Evolutionary conservation across 2,329 filamentous ascomycete species (phyloP).

Genomic region (Colletotrichum brevisporum): DNA sequence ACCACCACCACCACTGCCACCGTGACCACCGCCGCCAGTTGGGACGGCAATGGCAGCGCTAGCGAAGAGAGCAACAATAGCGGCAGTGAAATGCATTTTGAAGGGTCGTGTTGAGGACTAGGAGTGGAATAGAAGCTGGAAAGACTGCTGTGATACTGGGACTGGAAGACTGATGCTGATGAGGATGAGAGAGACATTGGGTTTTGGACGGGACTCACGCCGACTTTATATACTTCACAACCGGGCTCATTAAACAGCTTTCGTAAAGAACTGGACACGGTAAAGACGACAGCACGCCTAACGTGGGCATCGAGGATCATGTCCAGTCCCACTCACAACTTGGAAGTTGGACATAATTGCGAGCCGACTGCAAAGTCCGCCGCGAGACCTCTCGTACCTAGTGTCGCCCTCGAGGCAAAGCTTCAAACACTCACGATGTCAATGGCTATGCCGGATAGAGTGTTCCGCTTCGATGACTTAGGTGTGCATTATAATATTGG

Average conservation of each 20-base stretch:
- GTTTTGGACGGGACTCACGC: neutral
- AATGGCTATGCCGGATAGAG: neutral
- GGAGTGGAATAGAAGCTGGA: too few relatives aligned
- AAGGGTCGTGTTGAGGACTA: neutral
- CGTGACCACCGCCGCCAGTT: neutral
- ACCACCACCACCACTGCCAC: neutral
- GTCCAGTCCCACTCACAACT: neutral
- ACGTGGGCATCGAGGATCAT: neutral
- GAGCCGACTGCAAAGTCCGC: neutral
- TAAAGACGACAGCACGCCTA: neutral
- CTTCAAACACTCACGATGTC: neutral
- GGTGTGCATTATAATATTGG: conserved; percentile 15
- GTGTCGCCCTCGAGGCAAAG: neutral
- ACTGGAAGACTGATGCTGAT: conserved; percentile 6
- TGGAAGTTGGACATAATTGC: neutral
- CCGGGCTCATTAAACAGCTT: neutral
- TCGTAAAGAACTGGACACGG: neutral
- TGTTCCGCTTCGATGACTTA: neutral
- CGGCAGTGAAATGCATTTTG: conserved; percentile 30
- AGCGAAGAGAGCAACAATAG: conserved; percentile 20
- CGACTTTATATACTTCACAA: conserved; percentile 13
- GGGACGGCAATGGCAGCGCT: conserved; percentile 19
- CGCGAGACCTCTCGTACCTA: neutral
- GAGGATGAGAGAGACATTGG: neutral
- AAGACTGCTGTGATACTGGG: neutral